Percentiles rank a stretch among this genome's conserved stretches.
phyloP scores from a whole-genome alignment of 768 basidiomycete species.

The Favolaschia claudopus region DNA sequence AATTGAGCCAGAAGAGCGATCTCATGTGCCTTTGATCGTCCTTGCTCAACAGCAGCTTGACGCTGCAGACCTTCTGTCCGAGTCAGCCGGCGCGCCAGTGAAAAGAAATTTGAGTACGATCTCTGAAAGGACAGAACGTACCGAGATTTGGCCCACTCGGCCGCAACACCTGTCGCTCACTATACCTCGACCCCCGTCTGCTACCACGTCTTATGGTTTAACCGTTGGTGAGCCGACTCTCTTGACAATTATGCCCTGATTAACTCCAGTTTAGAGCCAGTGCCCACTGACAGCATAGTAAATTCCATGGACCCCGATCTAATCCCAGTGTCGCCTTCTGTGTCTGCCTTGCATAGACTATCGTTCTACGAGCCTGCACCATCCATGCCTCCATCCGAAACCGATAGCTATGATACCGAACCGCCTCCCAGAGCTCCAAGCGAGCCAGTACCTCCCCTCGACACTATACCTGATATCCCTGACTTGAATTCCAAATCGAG shows the following conservation, averaged over 20 bases:
- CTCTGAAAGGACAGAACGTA: constrained; percentile 70
- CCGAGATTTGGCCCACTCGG: constrained; percentile 60
- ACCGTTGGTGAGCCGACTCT: constrained; percentile 58
- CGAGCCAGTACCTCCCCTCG: constrained; percentile 52
- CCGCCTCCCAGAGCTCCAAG: constrained; percentile 50
- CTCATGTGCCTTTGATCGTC: constrained; percentile 67
- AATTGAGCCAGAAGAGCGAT: constrained; percentile 41
- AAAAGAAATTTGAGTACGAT: constrained; percentile 66
- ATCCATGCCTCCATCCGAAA: constrained; percentile 55
- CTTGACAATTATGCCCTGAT: not conserved
- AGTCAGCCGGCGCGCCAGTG: constrained; percentile 38
- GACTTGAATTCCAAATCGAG: constrained; percentile 60
- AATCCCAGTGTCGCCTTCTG: constrained; percentile 71
- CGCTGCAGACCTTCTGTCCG: constrained; percentile 41
- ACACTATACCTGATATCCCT: constrained; percentile 63
- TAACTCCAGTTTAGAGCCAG: constrained; percentile 11
- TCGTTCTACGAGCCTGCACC: constrained; percentile 66
- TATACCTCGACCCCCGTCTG: constrained; percentile 49
- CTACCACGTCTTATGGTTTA: constrained; percentile 70
- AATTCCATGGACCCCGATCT: constrained; percentile 58
- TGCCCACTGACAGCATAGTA: constrained; percentile 10
- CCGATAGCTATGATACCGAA: constrained; percentile 44
- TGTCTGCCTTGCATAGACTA: constrained; percentile 68
- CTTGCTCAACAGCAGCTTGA: constrained; percentile 62
- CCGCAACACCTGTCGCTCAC: constrained; percentile 47